A percentile compares a stretch with the other conserved stretches of the same genome.
Evolutionary conservation across 129 eudicot species (phyloP).

Genomic region (Flaveria brownii): DNA sequence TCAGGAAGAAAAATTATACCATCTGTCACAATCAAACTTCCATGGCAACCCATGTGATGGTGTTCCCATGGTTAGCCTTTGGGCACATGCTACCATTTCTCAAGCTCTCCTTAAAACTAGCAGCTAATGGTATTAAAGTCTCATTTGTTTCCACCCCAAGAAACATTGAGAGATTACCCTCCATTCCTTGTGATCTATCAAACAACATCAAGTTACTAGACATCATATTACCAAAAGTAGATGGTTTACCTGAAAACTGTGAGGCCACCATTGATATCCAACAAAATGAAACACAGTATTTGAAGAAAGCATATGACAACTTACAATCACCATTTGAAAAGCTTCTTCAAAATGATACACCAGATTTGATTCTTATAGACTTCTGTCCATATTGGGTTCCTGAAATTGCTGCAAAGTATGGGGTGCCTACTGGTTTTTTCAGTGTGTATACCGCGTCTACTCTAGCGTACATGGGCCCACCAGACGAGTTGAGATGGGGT

Average conservation of each 20-base stretch:
- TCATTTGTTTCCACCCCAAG: slow-evolving; percentile 62
- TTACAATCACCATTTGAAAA: slow-evolving; percentile 36
- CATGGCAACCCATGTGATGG: slow-evolving; percentile 49
- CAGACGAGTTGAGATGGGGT: slow-evolving; percentile 43
- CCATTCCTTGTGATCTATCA: slow-evolving; percentile 42
- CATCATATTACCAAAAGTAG: slow-evolving; percentile 44
- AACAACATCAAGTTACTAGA: slow-evolving; percentile 35
- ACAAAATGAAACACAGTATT: slow-evolving; percentile 40
- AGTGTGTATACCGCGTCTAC: slow-evolving; percentile 54
- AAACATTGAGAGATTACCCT: slow-evolving; percentile 53
- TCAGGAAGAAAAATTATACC: not conserved
- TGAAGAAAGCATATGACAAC: slow-evolving; percentile 48
- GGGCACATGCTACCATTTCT: slow-evolving; percentile 66
- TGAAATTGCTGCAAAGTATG: slow-evolving; percentile 45
- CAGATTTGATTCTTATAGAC: slow-evolving; percentile 51
- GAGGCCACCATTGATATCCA: slow-evolving; percentile 62
- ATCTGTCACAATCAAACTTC: not conserved
- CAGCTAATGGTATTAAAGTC: slow-evolving; percentile 41
- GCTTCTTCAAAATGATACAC: slow-evolving; percentile 34
- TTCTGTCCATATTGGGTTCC: slow-evolving; percentile 47
- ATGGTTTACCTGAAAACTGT: slow-evolving; percentile 47
- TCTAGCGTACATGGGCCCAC: slow-evolving; percentile 48
- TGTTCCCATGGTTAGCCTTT: slow-evolving; percentile 70
- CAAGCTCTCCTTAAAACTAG: slow-evolving; percentile 50
- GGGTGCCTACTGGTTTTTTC: slow-evolving; percentile 47